Evolutionary conservation across 2,329 filamentous ascomycete species (phyloP).

Genomic region (Cytospora mali): DNA sequence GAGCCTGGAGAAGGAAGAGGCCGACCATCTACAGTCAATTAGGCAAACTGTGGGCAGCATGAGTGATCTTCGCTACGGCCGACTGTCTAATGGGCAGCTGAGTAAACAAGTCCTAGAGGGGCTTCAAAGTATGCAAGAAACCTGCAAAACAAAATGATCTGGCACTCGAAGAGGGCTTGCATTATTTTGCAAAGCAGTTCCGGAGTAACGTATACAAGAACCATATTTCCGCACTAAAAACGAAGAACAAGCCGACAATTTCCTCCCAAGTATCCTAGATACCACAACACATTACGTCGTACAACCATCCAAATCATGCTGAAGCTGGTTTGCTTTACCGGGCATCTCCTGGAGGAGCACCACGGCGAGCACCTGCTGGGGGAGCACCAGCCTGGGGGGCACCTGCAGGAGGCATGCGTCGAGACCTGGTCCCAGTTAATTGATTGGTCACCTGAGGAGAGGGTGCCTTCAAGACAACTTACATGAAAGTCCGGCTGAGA

Average conservation of each 20-base stretch:
- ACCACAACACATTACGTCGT: conserved; percentile 20
- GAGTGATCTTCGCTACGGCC: conserved; percentile 82
- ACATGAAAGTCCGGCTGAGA: conserved; percentile 76
- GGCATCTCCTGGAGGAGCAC: conserved; percentile 35
- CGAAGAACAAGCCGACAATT: conserved; percentile 13
- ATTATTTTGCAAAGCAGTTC: conserved; percentile 11
- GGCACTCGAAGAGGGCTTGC: conserved; percentile 5
- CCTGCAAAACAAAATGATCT: conserved; percentile 53
- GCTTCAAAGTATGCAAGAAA: conserved; percentile 63
- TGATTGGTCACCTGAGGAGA: conserved; percentile 27
- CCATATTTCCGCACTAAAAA: conserved; percentile 12
- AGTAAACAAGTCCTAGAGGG: conserved; percentile 69
- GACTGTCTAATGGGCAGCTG: conserved; percentile 66
- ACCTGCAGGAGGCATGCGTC: conserved; percentile 18
- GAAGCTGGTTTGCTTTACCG: conserved; percentile 25
- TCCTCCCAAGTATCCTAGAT: conserved; percentile 10
- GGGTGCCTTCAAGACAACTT: conserved; percentile 42
- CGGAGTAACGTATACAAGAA: conserved; percentile 11
- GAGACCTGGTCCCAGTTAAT: conserved; percentile 32
- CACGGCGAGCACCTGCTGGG: conserved; percentile 31
- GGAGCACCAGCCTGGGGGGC: conserved; percentile 27
- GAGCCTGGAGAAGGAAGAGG: conserved; percentile 66
- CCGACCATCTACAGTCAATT: conserved; percentile 61
- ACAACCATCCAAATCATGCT: conserved; percentile 4
- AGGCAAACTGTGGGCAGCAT: conserved; percentile 69